Evolutionary conservation across 345 rosid species (phyloP), one percentile per base, ranked within the genome.

Genomic region (Aurinia saxatilis): DNA sequence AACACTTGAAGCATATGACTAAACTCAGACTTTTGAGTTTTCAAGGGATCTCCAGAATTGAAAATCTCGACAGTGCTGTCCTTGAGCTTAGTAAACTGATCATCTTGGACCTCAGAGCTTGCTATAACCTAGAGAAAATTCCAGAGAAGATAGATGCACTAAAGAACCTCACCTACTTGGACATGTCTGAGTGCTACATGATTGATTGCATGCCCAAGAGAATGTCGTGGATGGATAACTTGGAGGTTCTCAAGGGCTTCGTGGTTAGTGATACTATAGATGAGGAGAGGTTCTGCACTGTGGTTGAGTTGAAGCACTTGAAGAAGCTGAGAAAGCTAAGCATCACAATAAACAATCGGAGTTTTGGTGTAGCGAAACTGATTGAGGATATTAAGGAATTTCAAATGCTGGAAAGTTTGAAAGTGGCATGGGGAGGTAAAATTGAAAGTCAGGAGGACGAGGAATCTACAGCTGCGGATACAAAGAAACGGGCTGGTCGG

Each of bases 191-290:
- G 40, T 86, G 93, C 70, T 70, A 73, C 67, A 54, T 77, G 75
- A 55, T 84, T 6, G 87, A 77, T 10, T 36, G 45, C 13, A 74
- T 86, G 54, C 90, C 95, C 23, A 74, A 68, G 70, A 60, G 68
- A 33, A 9, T 86, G 16, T 41, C 65, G 0, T 46, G 61, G 42
- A 81, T 86, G 11, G 7, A 60, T 0, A 19, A 76, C 8, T 82
- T 84, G 49, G 57, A 65, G 78, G 88, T 86, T 30, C 79, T 86
- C 3, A 80, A 86, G 34, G 90, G 95, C n/a, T 84, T 86, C 71
- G 79, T 79, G 12, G 53, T 82, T 1, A 73, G 78, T 47, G 60
- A 75, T 39, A 69, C 53, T 30, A 23, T 9, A n/a, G n/a, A n/a
- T 19, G 70, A 21, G 0, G 67, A 55, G 19, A 56, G 12, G 19